Evolutionary conservation across 208 protist genomes (phyloP), one percentile per base, ranked within the genome.

Genomic region (Lotmaria passim): DNA sequence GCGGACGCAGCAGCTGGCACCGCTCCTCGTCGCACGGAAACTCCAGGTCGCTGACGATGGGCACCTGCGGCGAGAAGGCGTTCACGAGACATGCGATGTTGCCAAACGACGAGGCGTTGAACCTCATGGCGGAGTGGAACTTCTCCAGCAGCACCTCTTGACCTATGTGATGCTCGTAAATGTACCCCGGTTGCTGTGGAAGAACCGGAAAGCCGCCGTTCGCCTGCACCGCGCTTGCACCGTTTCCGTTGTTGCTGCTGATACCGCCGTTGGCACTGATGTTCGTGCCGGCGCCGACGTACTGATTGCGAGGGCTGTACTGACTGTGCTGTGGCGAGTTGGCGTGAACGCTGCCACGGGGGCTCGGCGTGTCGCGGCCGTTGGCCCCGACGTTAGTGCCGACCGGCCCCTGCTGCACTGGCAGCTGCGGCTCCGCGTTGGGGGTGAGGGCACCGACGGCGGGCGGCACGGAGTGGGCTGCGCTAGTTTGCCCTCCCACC

Each of bases 81-180:
- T 89, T 43, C 24, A 95, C 66, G 34, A 95, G 78, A 51, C 81
- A 92, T 41, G 81, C 87, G 23, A 91, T 78, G 61, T 95, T 95
- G 61, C 90, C 90, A 52, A 86, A 93, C 6, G 68, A 59, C 21
- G 50, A 11, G 10, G 69, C 38, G 64, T 82, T 78, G 71, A 93
- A 91, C 15, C 70, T 56, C 44, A 86, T 53, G 28, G 84, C 77
- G 30, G 64, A 44, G 63, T 89, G 78, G n/a, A 58, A 61, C 59
- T 92, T 84, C 75, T 93, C 90, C 41, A 93, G 66, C 67, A 81
- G 77, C 52, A 85, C 39, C 61, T 93, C 86, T 65, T 90, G 73
- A 36, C 61, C 75, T 15, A 62, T 79, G 62, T 84, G 73, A 48
- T 90, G 79, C 71, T 92, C 83, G 68, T 95, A 95, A 36, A 94